A percentile compares a stretch with the other conserved stretches of the same genome.
Evolutionary conservation across 2,329 filamentous ascomycete species (phyloP).

Genomic region (Colletotrichum abscissum): DNA sequence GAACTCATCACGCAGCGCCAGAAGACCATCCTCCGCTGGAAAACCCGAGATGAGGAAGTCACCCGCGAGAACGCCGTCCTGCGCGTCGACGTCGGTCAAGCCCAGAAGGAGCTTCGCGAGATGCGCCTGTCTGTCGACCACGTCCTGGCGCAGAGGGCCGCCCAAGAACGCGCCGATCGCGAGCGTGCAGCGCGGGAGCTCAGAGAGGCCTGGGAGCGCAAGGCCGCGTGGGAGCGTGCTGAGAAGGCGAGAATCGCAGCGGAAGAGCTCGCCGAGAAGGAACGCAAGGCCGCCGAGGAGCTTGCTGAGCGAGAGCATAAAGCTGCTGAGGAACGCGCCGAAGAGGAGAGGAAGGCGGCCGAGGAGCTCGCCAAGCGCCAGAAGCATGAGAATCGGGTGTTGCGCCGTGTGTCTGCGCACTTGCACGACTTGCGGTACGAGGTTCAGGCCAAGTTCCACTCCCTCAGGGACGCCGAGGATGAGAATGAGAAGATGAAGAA

Average conservation of each 20-base stretch:
- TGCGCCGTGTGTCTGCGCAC: slow-evolving; percentile 41
- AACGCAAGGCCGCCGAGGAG: slow-evolving; percentile 8
- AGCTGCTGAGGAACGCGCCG: no score
- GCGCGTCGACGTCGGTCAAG: slow-evolving; percentile 11
- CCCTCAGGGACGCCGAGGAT: slow-evolving; percentile 25
- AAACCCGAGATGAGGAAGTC: slow-evolving; percentile 13
- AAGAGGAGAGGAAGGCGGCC: neutral
- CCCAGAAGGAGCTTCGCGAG: slow-evolving; percentile 26
- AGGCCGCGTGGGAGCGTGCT: no score
- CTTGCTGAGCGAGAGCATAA: no score
- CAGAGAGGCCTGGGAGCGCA: no score
- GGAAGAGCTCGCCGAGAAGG: slow-evolving; percentile 14
- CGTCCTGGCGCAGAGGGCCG: slow-evolving; percentile 25
- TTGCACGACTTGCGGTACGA: slow-evolving; percentile 39
- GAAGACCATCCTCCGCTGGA: slow-evolving; percentile 32
- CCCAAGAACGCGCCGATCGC: slow-evolving; percentile 16
- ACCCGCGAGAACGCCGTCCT: slow-evolving; percentile 18
- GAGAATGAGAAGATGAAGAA: slow-evolving; percentile 32
- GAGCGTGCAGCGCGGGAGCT: no score
- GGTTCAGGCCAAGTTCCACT: slow-evolving; percentile 34
- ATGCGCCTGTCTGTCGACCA: slow-evolving; percentile 35
- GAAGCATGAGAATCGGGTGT: slow-evolving; percentile 38
- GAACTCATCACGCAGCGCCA: slow-evolving; percentile 36
- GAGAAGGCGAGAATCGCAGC: neutral
- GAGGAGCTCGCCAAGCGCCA: slow-evolving; percentile 31